A percentile compares a stretch with the other conserved stretches of the same genome.
Conservation (phyloP, 306 rosid genomes). For the Trifolium dubium region DNA sequence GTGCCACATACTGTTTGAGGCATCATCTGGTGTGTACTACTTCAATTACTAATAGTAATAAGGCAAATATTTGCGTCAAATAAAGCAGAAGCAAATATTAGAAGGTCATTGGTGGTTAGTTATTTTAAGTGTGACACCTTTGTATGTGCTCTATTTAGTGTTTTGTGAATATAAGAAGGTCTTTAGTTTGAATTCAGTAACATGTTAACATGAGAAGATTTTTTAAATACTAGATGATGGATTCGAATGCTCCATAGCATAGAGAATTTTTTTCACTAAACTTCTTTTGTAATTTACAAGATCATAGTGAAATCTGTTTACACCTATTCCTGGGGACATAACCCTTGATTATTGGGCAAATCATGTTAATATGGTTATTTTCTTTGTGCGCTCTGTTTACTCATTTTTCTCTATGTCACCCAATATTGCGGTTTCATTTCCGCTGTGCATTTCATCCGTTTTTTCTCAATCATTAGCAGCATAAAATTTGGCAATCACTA, state of each 20-base stretch:
- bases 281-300: neutral
- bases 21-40: neutral
- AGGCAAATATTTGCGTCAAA: neutral
- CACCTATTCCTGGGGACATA: too few species aligned
- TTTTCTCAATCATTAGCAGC: too few species aligned
- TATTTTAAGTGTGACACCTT: constrained; percentile 12
- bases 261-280: neutral
- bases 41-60: neutral
- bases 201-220: neutral
- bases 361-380: too few species aligned
- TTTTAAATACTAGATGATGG: neutral
- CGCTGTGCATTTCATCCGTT: too few species aligned
- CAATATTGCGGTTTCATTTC: too few species aligned
- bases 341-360: too few species aligned
- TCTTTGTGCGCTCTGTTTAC: too few species aligned
- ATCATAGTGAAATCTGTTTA: too few species aligned
- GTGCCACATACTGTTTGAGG: neutral
- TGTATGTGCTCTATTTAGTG: neutral
- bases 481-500: too few species aligned
- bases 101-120: neutral
- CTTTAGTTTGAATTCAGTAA: neutral
- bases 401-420: too few species aligned
- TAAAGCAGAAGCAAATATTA: neutral
- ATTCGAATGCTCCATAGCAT: neutral
- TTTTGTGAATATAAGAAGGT: neutral